Base-by-base conservation (phyloP, 306 rosid genomes). In the Lablab purpureus region DNA sequence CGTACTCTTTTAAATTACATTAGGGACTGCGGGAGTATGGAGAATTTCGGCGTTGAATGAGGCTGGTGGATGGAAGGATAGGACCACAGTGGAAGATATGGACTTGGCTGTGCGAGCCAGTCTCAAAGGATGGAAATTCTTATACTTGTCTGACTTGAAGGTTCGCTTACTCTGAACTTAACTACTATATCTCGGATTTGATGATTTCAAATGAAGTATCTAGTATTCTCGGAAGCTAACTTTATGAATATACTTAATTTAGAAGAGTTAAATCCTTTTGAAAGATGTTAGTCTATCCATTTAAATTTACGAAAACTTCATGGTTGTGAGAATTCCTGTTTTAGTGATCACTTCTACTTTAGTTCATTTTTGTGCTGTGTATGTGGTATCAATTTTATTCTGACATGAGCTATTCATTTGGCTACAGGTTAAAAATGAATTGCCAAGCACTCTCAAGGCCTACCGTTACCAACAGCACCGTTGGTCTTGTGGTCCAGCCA, bases 401-500 rank as follows among this genome's bases (percentile, higher is more conserved):
- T 71, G 28, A 71, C 3, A 40, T 34, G 22, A 32, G 27, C 2
- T 76, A 10, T 43, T 54, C 59, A 7, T 69, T 67, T 63, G 62
- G n/a, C 18, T 54, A 56, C 74, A 95, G 99, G 98, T 93, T 50
- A 93, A 91, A 86, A 95, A 87, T 83, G 99, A 95, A 79, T 83
- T 95, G 89, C 99, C 99, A 5, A 95, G 99, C 76, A 95, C 99
- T 75, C 87, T 95, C 74, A 95, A 93, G 85, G 99, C 99, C 65
- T 95, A 90, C 78, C 95, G 99, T 4, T 90, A 85, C 85, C 99
- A 95, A 76, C 99, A 95, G 69, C 99, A 95, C 74, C 83, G 99
- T 17, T 95, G 99, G 99, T 95, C 98, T 23, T 95, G 99, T 73
- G 99, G 99, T 27, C 99, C 99, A 12, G 99, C 99, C 63, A 95